Base-by-base conservation (phyloP, 768 basidiomycete genomes). In the Boletus sp. region DNA sequence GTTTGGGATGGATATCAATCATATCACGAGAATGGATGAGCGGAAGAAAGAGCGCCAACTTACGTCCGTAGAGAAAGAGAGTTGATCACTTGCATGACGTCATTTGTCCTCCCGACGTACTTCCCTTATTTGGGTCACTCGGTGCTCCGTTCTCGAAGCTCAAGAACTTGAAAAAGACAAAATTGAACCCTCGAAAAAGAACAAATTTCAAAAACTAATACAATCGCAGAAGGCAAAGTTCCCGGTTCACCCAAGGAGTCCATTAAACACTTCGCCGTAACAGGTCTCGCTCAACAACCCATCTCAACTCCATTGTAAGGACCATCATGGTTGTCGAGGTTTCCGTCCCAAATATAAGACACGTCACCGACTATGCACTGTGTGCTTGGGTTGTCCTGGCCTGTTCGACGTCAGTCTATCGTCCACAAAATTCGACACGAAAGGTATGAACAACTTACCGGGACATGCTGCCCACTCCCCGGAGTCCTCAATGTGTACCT, bases 381-480 rank as follows among this genome's bases (percentile, higher is more conserved):
- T 3, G 46, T 58, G 57, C 77, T 81, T 6, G 77, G 62, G 64
- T 89, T 88, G 58, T 89, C 87, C 55, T 86, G 80, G 5, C 86
- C 67, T 67, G n/a, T 63, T 52, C 4, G 17, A 50, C 14, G 11
- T 2, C 10, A 17, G 24, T 17, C 11, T 17, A 5, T 41, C 39
- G 7, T 55, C 15, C n/a, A 58, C 17, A 47, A 49, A 41, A 37
- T 10, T 7, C 3, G 8, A 3, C 10, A 12, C 12, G 7, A 6
- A 53, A 17, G 1, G 15, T 9, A 36, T 9, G 30, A 28, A 35
- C 2, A 36, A 53, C 44, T 30, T 37, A 77, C 83, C 82, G 6
- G 84, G 77, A 59, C 87, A 89, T 7, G 71, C 55, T 20, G 76
- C 68, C 86, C 86, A 89, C 17, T 71, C 67, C 0, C 73, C 75